A percentile compares a stretch with the other conserved stretches of the same genome.
phyloP scores from a whole-genome alignment of 2,329 filamentous ascomycete species.

The Colletotrichum tabaci region DNA sequence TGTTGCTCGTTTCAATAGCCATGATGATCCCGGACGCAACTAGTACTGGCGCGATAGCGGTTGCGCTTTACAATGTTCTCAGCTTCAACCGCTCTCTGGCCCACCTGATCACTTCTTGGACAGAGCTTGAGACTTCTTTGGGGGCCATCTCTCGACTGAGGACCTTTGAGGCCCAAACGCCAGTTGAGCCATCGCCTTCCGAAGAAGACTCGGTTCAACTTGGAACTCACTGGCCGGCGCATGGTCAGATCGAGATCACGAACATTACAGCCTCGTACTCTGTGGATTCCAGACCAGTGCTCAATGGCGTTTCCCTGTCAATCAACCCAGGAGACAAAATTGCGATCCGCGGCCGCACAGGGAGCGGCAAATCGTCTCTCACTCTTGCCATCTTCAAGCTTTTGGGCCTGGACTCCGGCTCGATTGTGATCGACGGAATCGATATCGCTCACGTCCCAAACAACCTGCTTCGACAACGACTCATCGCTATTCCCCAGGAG shows the following conservation, averaged over 20 bases:
- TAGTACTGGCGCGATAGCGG: conserved; percentile 44
- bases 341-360: conserved; percentile 47
- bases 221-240: conserved; percentile 43
- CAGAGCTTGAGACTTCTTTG: conserved; percentile 45
- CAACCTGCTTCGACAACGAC: conserved; percentile 48
- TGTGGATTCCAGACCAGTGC: conserved; percentile 21
- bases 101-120: conserved; percentile 44
- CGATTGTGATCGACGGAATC: conserved; percentile 49
- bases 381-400: conserved; percentile 45
- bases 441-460: conserved; percentile 46
- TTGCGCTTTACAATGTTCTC: conserved; percentile 51
- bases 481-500: conserved; percentile 53
- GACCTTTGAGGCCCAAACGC: conserved; percentile 41
- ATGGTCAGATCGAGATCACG: conserved; percentile 40
- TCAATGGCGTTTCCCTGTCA: conserved; percentile 42
- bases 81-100: conserved; percentile 48
- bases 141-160: conserved; percentile 45
- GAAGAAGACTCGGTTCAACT: conserved; percentile 27
- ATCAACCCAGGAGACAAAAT: conserved; percentile 44
- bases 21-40: conserved; percentile 29
- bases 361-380: conserved; percentile 44
- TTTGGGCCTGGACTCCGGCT: conserved; percentile 47
- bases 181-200: conserved; percentile 29
- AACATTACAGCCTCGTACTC: conserved; percentile 38
- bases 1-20: conserved; percentile 43